These are phyloP conservation scores for Avena atlantica DNA, from an alignment of 176 grass and related monocot genomes.

Conservation along the genomic window DNA sequence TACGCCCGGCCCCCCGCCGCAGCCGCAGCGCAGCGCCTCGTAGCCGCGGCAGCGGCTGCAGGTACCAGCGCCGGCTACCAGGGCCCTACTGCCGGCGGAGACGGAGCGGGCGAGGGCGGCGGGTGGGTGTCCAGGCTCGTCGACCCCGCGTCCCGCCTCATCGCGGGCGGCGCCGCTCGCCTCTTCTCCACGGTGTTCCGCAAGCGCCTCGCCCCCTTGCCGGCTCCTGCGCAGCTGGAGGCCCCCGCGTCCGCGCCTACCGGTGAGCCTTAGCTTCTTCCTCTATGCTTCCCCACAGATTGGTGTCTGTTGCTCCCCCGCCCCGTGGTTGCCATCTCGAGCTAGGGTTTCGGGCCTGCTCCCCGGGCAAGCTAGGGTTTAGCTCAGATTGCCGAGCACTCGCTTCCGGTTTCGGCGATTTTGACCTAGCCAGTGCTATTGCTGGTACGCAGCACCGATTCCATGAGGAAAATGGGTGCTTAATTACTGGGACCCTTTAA, in stretches of 20 bases:
- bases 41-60: neutral
- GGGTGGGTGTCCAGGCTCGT: conserved; percentile 40
- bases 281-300: neutral
- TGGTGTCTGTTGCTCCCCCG: neutral
- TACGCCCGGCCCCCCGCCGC: conserved; percentile 65
- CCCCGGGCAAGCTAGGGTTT: conserved; percentile 46
- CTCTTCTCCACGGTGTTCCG: conserved; percentile 85
- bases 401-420: neutral
- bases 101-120: neutral
- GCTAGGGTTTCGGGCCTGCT: conserved; percentile 46
- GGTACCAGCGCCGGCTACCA: neutral
- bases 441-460: no score
- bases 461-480: neutral
- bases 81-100: neutral
- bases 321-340: neutral
- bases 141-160: conserved; percentile 81
- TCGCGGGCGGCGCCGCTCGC: conserved; percentile 74
- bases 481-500: neutral
- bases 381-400: neutral
- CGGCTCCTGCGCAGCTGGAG: neutral
- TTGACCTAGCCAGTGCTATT: neutral
- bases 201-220: conserved; percentile 51
- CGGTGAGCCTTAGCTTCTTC: conserved; percentile 43
- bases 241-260: neutral
- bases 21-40: conserved; percentile 44